phyloP scores from a whole-genome alignment of 176 grass and related monocot genomes.

The Otatea glauca region DNA sequence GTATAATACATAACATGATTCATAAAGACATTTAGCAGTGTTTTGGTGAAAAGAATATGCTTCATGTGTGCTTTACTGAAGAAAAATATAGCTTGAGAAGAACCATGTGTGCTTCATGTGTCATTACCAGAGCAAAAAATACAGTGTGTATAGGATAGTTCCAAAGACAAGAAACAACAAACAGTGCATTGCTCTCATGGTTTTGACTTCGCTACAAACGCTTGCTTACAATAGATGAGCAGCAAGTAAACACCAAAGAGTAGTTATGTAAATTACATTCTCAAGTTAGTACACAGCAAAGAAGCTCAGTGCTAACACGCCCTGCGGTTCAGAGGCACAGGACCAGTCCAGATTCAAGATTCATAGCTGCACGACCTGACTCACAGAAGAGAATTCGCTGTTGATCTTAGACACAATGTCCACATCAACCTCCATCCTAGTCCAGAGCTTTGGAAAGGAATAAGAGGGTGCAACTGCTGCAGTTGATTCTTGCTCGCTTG shows the following conservation, averaged over 20 bases:
- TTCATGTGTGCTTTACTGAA: no score
- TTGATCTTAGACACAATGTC: conserved; percentile 38
- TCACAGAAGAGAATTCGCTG: conserved; percentile 53
- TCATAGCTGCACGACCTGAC: conserved; percentile 61
- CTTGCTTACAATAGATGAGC: conserved; percentile 12
- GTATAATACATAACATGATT: no score
- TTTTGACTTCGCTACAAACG: conserved; percentile 10
- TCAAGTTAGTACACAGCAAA: conserved; percentile 1
- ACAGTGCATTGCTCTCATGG: background rate
- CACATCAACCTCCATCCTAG: conserved; percentile 51
- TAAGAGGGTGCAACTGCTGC: background rate
- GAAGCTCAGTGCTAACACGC: background rate
- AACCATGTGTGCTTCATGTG: no score
- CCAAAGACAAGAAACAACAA: background rate
- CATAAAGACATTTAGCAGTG: no score
- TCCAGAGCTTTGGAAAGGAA: conserved; percentile 50
- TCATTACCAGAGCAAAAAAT: no score
- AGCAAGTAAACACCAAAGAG: background rate
- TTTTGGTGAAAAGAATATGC: no score
- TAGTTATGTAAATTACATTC: conserved; percentile 4
- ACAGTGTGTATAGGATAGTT: background rate
- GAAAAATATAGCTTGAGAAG: no score
- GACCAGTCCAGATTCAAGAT: conserved; percentile 3
- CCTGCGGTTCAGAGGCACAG: background rate
- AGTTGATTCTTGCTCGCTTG: conserved; percentile 36